Evolutionary conservation across 2,329 filamentous ascomycete genomes (phyloP), one percentile per base, ranked within the genome.

Genomic region (Microthyrium microscopicum): DNA sequence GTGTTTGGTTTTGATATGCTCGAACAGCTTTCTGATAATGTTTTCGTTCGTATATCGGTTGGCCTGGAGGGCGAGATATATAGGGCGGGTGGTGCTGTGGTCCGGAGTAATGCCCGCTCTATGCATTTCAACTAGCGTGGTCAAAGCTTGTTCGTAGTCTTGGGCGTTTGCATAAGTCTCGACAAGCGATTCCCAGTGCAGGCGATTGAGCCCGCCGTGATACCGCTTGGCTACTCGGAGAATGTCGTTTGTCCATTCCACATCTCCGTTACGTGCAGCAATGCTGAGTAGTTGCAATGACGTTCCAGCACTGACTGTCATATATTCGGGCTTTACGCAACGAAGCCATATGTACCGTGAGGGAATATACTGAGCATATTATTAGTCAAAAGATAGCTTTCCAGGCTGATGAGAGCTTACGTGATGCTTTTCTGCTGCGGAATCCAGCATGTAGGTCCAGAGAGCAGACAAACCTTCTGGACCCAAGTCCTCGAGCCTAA

Each of bases 151-250:
- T 17, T 58, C 54, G 5, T 87, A 46, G 41, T 89, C 72, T 2
- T 64, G 61, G 3, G 60, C 57, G 12, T 53, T 52, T 8, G 72
- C 61, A 47, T 91, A 82, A 4, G 77, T 68, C 37, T 81, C 73
- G 5, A 85, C 60, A 19, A 94, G 64, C 19, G 77, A 66, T 51
- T 91, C 83, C 53, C 89, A 92, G 49, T 94, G 82, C 40, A 77
- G 64, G 5, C 66, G 54, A 6, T 64, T 60, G 24, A 84, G 61
- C 26, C 66, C 61, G 2, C 67, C 64, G 11, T 63, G 63, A 9
- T 21, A 22, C 17, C 72, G 65, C 6, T 66, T 59, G 4, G 66
- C 64, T 13, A 87, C 62, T 17, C 73, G 65, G 40, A 92, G 70
- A 20, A 79, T 77, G 20, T 77, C 69, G 5, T 73, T 74, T 1